Percentiles rank a stretch among this genome's conserved stretches.
Evolutionary conservation across 2,329 filamentous ascomycete genomes (phyloP).

Genomic region (Dactylella cylindrospora): DNA sequence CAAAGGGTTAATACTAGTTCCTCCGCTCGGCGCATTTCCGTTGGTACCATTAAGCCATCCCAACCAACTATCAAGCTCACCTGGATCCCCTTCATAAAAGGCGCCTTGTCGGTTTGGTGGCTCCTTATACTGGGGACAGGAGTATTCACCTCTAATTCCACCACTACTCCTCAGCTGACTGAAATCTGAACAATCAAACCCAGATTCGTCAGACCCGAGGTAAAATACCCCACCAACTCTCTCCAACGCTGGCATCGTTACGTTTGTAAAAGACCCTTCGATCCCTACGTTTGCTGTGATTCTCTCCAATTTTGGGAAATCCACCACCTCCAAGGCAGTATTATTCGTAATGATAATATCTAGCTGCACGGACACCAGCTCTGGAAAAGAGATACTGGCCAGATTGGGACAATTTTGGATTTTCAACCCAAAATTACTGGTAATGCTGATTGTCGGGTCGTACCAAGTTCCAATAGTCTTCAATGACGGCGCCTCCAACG

Average conservation of each 20-base stretch:
- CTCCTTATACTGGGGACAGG: constrained; percentile 12
- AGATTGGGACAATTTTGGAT: constrained; percentile 11
- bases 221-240: constrained; percentile 18
- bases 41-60: not conserved
- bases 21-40: not conserved
- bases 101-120: not conserved
- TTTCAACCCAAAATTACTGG: constrained; percentile 15
- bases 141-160: constrained; percentile 12
- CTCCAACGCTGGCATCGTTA: constrained; percentile 18
- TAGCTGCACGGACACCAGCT: constrained; percentile 17
- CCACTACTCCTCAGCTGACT: constrained; percentile 11
- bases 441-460: constrained; percentile 7
- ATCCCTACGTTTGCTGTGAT: constrained; percentile 15
- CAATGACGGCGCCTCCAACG: constrained; percentile 13
- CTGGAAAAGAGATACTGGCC: constrained; percentile 11
- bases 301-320: constrained; percentile 11
- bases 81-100: not conserved
- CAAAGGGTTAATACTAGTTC: not conserved
- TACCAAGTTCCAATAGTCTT: constrained; percentile 14
- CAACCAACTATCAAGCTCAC: constrained; percentile 8
- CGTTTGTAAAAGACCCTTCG: constrained; percentile 10
- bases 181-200: constrained; percentile 9
- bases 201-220: constrained; percentile 2
- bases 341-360: constrained; percentile 32
- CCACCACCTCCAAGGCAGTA: not conserved